phyloP scores from a whole-genome alignment of 805 yeast genomes.

The Yarrowia osloensis region DNA sequence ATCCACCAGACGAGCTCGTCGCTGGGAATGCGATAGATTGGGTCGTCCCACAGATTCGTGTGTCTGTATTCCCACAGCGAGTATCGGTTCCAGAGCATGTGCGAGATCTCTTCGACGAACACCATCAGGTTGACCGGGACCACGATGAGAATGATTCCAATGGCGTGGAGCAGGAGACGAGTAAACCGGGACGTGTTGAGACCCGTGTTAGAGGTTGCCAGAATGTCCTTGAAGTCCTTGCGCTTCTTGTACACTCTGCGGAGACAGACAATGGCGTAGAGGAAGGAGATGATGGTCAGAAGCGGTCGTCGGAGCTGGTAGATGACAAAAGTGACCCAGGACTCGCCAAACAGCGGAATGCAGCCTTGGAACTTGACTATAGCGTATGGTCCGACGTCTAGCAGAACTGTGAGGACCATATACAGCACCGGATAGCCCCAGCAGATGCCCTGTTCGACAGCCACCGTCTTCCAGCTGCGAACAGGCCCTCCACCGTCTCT shows the following conservation, averaged over 20 bases:
- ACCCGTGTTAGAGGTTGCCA: constrained; percentile 14
- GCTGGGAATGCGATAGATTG: not conserved
- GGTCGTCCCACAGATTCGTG: not conserved
- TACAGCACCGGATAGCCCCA: not conserved
- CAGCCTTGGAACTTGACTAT: constrained; percentile 2
- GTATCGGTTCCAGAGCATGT: not conserved
- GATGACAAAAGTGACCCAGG: constrained; percentile 5
- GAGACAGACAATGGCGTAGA: not conserved
- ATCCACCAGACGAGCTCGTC: not conserved
- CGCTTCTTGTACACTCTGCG: constrained; percentile 11
- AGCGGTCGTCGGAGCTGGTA: constrained; percentile 6
- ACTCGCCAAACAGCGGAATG: not conserved
- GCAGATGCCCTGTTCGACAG: constrained; percentile 1
- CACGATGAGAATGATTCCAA: not conserved
- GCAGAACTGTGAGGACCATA: not conserved
- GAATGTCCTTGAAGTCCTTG: constrained; percentile 10
- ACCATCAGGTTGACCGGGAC: not conserved
- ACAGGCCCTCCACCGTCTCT: constrained; percentile 16
- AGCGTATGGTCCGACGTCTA: constrained; percentile 7
- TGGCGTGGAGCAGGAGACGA: not conserved
- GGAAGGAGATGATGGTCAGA: not conserved
- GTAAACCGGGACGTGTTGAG: not conserved
- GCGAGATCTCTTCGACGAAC: not conserved
- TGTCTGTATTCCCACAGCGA: not conserved
- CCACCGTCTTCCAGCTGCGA: constrained; percentile 7